Base-by-base conservation (phyloP, 164 flowering plant species). In the Dillenia turbinata region DNA sequence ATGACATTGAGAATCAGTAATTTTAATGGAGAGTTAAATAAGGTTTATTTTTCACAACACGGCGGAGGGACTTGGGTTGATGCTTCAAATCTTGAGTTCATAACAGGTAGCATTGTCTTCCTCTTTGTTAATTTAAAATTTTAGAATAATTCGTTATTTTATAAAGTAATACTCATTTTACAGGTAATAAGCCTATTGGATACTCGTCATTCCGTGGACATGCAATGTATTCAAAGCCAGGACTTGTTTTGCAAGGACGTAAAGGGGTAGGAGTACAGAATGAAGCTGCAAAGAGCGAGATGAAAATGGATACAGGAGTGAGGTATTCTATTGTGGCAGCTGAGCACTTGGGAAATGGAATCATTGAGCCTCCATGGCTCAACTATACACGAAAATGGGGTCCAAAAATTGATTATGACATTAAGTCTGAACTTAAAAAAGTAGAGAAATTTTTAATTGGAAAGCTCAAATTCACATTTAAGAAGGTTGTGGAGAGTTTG, bases 121-220 rank as follows among this genome's bases (percentile, higher is more conserved):
- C 6, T 33, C 40, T 33, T 33, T 33, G 40, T 33, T 33, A 33
- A 33, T 33, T 4, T 33, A 6, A 33, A 33, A 4, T 33, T 33
- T 33, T 33, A 6, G 7, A 33, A 33, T 33, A 33, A 33, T 33
- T 33, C 6, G 40, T 33, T 33, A 33, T 33, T 33, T 33, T 7
- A 33, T 33, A 33, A 33, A 33, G 40, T 33, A 4, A 33, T 33
- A 4, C 40, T 5, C 6, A 6, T 33, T 33, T 33, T 33, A 33
- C 0, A 33, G 40, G 79, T 15, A 81, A 81, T 67, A 76, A 73
- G 62, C 67, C 68, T 5, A 79, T 68, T 26, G 58, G 49, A 0
- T 84, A 81, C 44, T 44, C 86, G 14, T 78, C 86, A n/a, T 69
- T 73, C 48, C 73, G 75, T 53, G 84, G 88, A 6, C 88, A 84